A percentile compares a stretch with the other conserved stretches of the same genome.
Conservation (phyloP, 2,329 filamentous ascomycete genomes). For the Fusarium ramigenum region DNA sequence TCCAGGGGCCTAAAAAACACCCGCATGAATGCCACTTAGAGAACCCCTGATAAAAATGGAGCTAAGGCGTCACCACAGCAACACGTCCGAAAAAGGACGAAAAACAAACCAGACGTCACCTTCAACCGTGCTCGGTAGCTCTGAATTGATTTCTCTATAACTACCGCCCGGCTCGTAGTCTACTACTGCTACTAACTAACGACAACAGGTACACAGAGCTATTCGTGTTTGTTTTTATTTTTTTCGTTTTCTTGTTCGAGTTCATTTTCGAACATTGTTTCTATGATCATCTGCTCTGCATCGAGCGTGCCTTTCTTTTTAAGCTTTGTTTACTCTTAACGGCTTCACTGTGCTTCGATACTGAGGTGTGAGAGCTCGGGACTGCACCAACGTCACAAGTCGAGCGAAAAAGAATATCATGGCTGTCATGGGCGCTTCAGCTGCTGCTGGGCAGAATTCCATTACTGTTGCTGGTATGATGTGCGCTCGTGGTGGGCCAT, state of each 20-base stretch:
- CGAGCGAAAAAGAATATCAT: slow-evolving; percentile 17
- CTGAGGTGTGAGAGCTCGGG: background rate
- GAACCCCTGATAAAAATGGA: slow-evolving; percentile 18
- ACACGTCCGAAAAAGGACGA: slow-evolving; percentile 16
- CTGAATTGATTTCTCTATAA: slow-evolving; percentile 18
- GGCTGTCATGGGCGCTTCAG: slow-evolving; percentile 38
- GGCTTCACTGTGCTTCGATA: background rate
- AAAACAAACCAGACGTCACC: slow-evolving; percentile 43
- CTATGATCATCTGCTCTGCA: slow-evolving; percentile 26
- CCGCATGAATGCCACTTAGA: slow-evolving; percentile 1
- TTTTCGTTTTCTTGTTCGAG: slow-evolving; percentile 7
- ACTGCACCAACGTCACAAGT: background rate
- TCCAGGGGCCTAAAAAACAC: slow-evolving; percentile 6
- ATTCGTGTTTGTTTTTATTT: slow-evolving; percentile 43
- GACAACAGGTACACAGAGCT: slow-evolving; percentile 18
- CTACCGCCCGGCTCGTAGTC: slow-evolving; percentile 3
- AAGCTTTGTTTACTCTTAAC: slow-evolving; percentile 34
- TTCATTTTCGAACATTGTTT: slow-evolving; percentile 34
- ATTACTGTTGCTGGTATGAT: slow-evolving; percentile 66
- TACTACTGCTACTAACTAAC: slow-evolving; percentile 10
- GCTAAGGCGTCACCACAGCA: slow-evolving; percentile 36
- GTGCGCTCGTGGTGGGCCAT: background rate
- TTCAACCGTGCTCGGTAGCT: slow-evolving; percentile 26
- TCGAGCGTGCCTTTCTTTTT: slow-evolving; percentile 30
- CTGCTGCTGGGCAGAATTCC: slow-evolving; percentile 55